Conservation (phyloP, 1,284 basidiomycete species). For the Trichosporon sp. region DNA sequence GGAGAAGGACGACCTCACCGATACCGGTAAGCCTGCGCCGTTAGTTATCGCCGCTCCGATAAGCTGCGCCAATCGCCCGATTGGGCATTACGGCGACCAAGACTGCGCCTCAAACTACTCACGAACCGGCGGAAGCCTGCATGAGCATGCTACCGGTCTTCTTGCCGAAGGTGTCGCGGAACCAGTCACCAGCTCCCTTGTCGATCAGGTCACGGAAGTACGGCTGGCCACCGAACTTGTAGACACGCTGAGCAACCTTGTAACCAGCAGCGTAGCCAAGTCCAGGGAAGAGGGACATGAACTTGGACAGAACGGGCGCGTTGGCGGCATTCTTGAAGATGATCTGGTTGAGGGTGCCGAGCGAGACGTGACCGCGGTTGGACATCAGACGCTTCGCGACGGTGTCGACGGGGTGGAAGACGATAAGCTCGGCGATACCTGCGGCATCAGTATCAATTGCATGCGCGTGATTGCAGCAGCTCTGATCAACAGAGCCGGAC, state of each 20-base stretch:
- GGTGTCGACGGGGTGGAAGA: conserved; percentile 90
- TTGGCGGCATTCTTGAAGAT: conserved; percentile 81
- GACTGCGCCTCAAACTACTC: conserved; percentile 28
- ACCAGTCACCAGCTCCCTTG: conserved; percentile 66
- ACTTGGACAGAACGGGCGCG: conserved; percentile 63
- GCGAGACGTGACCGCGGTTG: conserved; percentile 75
- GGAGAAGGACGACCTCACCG: conserved; percentile 92
- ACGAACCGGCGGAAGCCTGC: conserved; percentile 91
- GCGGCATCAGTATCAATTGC: conserved; percentile 11
- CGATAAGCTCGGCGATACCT: conserved; percentile 90
- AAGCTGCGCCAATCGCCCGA: not conserved
- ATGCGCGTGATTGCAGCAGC: too few species aligned
- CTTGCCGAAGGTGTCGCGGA: conserved; percentile 85
- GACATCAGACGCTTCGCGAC: conserved; percentile 97
- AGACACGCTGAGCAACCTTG: conserved; percentile 87
- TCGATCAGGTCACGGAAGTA: conserved; percentile 92
- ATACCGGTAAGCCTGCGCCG: conserved; percentile 76
- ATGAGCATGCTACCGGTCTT: conserved; percentile 93
- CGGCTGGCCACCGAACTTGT: conserved; percentile 98
- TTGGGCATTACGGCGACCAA: not conserved
- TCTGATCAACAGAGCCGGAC: not conserved
- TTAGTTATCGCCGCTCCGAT: conserved; percentile 1
- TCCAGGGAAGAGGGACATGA: conserved; percentile 91
- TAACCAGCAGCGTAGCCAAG: conserved; percentile 97
- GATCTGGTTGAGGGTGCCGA: conserved; percentile 61